A percentile compares a stretch with the other conserved stretches of the same genome.
Evolutionary conservation across 2,329 filamentous ascomycete species (phyloP).

Genomic region (Fusarium circinatum): DNA sequence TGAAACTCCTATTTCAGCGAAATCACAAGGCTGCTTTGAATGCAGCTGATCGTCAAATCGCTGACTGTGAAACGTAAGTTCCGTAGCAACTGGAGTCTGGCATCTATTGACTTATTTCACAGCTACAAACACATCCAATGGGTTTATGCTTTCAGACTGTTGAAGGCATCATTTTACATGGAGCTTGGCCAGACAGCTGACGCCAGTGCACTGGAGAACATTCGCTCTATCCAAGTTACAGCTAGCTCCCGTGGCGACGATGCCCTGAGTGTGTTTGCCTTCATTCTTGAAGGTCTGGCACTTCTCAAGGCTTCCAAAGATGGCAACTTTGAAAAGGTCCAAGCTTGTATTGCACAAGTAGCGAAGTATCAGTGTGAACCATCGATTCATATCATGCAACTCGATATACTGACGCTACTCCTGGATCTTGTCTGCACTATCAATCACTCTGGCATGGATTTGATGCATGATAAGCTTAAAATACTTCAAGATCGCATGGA

Average conservation of each 20-base stretch:
- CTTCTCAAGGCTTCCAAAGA: conserved; percentile 72
- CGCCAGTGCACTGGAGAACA: conserved; percentile 71
- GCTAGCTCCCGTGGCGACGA: conserved; percentile 70
- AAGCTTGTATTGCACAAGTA: conserved; percentile 78
- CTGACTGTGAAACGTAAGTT: conserved; percentile 72
- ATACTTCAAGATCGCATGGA: conserved; percentile 72
- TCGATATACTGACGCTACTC: conserved; percentile 72
- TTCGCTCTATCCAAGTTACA: conserved; percentile 69
- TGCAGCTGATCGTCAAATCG: conserved; percentile 74
- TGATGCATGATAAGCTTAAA: conserved; percentile 68
- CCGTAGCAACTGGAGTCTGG: not conserved
- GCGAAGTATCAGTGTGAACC: conserved; percentile 76
- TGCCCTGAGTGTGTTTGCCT: conserved; percentile 72
- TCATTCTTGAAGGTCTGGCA: conserved; percentile 74
- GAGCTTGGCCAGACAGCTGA: conserved; percentile 71
- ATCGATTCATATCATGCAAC: conserved; percentile 69
- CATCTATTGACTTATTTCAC: conserved; percentile 20
- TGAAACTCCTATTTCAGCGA: conserved; percentile 75
- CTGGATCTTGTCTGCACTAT: conserved; percentile 78
- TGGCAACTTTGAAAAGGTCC: conserved; percentile 75
- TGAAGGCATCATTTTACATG: conserved; percentile 76
- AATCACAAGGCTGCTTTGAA: conserved; percentile 79
- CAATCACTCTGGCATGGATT: conserved; percentile 68
- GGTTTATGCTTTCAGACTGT: conserved; percentile 80
- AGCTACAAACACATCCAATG: conserved; percentile 75